These are phyloP conservation scores for Nyctanthes arbortristis DNA, from an alignment of 257 asterid species.

Conservation along the genomic window DNA sequence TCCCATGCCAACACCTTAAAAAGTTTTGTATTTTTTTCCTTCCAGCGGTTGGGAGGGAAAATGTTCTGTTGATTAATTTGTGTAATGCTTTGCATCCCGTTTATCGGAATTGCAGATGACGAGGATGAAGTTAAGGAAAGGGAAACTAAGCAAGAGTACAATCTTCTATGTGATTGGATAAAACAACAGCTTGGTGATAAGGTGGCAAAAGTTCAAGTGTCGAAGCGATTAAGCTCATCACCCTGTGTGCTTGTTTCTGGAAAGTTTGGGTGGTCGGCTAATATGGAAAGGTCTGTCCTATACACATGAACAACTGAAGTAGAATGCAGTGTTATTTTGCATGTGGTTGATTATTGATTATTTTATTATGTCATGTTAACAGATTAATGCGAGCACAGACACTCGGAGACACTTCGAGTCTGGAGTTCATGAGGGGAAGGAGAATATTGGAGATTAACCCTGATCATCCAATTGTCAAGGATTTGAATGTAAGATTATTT, in stretches of 20 bases:
- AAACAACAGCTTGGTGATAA: conserved; percentile 92
- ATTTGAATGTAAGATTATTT: conserved; percentile 65
- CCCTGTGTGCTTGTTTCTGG: conserved; percentile 99
- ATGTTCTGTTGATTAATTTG: not conserved
- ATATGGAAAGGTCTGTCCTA: conserved; percentile 85
- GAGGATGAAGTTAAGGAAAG: conserved; percentile 89
- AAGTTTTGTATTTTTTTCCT: not conserved
- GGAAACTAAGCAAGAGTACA: conserved; percentile 80
- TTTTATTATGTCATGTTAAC: conserved; percentile 18
- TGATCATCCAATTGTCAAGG: conserved; percentile 91
- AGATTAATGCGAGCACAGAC: conserved; percentile 98
- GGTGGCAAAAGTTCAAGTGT: conserved; percentile 96
- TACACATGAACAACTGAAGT: not conserved
- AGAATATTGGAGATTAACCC: conserved; percentile 96
- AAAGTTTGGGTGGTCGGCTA: conserved; percentile 99
- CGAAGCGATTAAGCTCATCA: conserved; percentile 92
- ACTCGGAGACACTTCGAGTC: conserved; percentile 85
- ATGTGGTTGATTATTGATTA: not conserved
- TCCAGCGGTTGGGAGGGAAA: not conserved
- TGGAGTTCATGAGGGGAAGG: conserved; percentile 97
- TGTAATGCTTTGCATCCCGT: not conserved
- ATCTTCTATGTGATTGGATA: conserved; percentile 92
- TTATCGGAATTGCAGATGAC: conserved; percentile 50
- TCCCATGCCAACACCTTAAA: not conserved
- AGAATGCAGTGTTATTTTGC: not conserved